Evolutionary conservation across 2,329 filamentous ascomycete genomes (phyloP).

Genomic region (Phoma sp.): DNA sequence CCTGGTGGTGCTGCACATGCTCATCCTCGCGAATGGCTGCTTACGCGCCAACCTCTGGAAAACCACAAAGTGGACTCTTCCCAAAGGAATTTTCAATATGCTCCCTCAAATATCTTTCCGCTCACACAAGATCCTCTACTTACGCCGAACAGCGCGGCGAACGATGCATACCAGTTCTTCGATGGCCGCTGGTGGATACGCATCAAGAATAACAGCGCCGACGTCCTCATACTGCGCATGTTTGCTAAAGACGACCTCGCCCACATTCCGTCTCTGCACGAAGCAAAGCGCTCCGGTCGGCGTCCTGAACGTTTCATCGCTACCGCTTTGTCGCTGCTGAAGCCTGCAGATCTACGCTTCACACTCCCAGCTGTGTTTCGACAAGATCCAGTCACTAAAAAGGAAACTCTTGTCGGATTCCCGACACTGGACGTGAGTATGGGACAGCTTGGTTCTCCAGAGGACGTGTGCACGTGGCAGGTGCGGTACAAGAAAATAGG

Average conservation of each 20-base stretch:
- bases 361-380: constrained; percentile 35
- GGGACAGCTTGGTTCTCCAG: constrained; percentile 15
- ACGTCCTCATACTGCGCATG: constrained; percentile 48
- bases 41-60: constrained; percentile 34
- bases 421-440: constrained; percentile 32
- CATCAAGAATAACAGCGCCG: constrained; percentile 44
- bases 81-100: constrained; percentile 4
- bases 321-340: constrained; percentile 24
- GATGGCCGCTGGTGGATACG: constrained; percentile 64
- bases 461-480: constrained; percentile 21
- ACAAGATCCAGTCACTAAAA: constrained; percentile 16
- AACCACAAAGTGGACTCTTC: not conserved
- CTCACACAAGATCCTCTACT: not conserved
- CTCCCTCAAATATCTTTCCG: constrained; percentile 18
- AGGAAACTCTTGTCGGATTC: constrained; percentile 29
- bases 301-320: constrained; percentile 18
- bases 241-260: constrained; percentile 27
- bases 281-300: not conserved
- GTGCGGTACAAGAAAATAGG: constrained; percentile 39
- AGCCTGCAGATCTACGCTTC: constrained; percentile 28
- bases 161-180: constrained; percentile 54
- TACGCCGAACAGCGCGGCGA: not conserved
- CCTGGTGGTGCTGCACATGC: constrained; percentile 1
- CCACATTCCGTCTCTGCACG: constrained; percentile 6
- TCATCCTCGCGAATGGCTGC: constrained; percentile 32